Percentiles rank a stretch among this genome's conserved stretches.
phyloP scores from a whole-genome alignment of 2,329 filamentous ascomycete species.

The Immersiporthe knoxdaviesiana region DNA sequence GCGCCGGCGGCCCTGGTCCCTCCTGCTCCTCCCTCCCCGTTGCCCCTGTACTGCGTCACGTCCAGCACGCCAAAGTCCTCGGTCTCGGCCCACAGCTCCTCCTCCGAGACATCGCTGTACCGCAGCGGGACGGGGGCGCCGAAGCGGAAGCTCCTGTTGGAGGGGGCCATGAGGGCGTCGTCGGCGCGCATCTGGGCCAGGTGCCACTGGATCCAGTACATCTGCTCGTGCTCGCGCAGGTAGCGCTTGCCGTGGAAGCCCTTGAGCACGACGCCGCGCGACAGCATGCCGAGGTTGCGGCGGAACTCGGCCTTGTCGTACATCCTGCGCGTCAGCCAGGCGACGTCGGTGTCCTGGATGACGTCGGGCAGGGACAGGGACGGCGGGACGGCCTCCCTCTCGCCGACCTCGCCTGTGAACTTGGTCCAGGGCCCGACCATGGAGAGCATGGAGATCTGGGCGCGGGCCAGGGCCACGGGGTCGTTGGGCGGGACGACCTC shows the following conservation, averaged over 20 bases:
- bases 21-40: neutral
- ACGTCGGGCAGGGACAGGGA: conserved; percentile 39
- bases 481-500: conserved; percentile 69
- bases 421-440: conserved; percentile 64
- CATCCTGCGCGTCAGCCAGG: conserved; percentile 59
- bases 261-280: conserved; percentile 60
- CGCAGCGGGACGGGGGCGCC: conserved; percentile 30
- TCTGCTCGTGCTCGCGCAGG: conserved; percentile 64
- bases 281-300: conserved; percentile 61
- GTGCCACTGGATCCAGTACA: conserved; percentile 55
- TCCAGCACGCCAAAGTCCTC: conserved; percentile 32
- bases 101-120: conserved; percentile 32
- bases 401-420: conserved; percentile 55
- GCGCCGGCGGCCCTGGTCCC: neutral
- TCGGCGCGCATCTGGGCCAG: conserved; percentile 37
- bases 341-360: conserved; percentile 52
- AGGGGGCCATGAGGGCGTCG: conserved; percentile 25
- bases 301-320: conserved; percentile 61
- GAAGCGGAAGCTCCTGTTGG: conserved; percentile 32
- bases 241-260: conserved; percentile 63
- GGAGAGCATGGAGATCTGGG: conserved; percentile 64
- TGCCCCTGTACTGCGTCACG: conserved; percentile 24
- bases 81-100: conserved; percentile 31
- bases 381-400: conserved; percentile 40
- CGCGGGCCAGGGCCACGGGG: conserved; percentile 60